Percentiles rank a stretch among this genome's conserved stretches.
Conservation (phyloP, 805 yeast species). For the Wickerhamomyces chaumierensis region DNA sequence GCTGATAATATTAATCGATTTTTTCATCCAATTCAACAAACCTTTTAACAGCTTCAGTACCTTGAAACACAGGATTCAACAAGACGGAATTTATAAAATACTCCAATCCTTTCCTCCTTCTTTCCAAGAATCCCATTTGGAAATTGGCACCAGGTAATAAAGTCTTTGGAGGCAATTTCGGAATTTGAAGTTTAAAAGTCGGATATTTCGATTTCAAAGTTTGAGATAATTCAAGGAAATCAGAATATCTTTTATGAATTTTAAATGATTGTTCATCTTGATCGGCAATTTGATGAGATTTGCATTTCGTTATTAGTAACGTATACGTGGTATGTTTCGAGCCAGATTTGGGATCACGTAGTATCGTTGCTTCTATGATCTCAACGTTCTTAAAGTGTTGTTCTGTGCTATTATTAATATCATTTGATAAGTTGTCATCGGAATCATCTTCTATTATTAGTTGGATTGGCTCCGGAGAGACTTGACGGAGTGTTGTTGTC, state of each 20-base stretch:
- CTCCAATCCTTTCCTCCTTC: constrained; percentile 31
- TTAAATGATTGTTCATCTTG: constrained; percentile 23
- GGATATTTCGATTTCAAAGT: constrained; percentile 28
- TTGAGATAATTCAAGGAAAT: constrained; percentile 38
- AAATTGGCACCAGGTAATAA: constrained; percentile 12
- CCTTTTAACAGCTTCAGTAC: not conserved
- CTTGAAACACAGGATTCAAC: constrained; percentile 27
- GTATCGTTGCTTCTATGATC: constrained; percentile 27
- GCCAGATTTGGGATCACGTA: constrained; percentile 22
- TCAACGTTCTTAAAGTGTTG: constrained; percentile 20
- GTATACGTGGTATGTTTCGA: constrained; percentile 33
- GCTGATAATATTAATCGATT: too few relatives aligned
- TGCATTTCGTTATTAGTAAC: constrained; percentile 24
- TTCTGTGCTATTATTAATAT: constrained; percentile 7
- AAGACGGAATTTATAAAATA: constrained; percentile 32
- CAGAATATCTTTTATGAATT: constrained; percentile 52
- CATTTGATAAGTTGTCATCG: constrained; percentile 18
- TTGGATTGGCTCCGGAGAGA: constrained; percentile 31
- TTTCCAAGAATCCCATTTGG: constrained; percentile 22
- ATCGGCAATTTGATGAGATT: too few relatives aligned
- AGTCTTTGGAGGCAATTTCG: constrained; percentile 35
- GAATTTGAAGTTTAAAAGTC: constrained; percentile 24
- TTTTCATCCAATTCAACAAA: not conserved
- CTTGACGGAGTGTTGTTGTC: constrained; percentile 6
- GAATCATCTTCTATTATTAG: constrained; percentile 8